Percentiles rank a stretch among this genome's conserved stretches.
These are phyloP conservation scores for Linaria vulgaris DNA, from an alignment of 257 asterid genomes.

Conservation along the genomic window DNA sequence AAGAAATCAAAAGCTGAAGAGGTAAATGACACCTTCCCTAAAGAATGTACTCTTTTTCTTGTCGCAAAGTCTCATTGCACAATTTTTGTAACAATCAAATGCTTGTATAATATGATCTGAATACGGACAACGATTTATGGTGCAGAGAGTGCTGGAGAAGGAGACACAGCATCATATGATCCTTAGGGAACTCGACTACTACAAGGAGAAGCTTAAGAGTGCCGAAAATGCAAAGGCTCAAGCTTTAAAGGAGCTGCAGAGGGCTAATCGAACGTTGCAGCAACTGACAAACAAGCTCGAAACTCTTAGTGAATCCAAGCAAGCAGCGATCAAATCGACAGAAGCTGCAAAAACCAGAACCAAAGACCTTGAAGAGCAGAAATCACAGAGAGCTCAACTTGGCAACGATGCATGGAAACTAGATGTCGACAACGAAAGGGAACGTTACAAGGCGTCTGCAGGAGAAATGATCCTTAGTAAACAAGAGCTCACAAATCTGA, in stretches of 20 bases:
- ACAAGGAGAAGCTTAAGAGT: conserved; percentile 45
- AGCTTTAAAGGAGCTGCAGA: conserved; percentile 60
- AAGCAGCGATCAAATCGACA: conserved; percentile 57
- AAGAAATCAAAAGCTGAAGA: conserved; percentile 65
- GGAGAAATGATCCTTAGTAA: conserved; percentile 59
- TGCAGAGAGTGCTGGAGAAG: conserved; percentile 80
- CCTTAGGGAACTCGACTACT: conserved; percentile 51
- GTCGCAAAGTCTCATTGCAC: background rate
- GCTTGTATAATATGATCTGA: background rate
- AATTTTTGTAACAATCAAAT: background rate
- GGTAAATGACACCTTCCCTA: conserved; percentile 37
- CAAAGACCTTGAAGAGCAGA: conserved; percentile 54
- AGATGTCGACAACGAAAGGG: conserved; percentile 56
- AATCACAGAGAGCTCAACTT: conserved; percentile 40
- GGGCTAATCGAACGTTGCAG: conserved; percentile 59
- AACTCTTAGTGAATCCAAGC: conserved; percentile 74
- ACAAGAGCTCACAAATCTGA: conserved; percentile 71
- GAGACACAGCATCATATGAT: conserved; percentile 72
- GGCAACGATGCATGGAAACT: conserved; percentile 61
- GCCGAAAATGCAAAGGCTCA: conserved; percentile 57
- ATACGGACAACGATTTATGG: background rate
- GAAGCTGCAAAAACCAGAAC: conserved; percentile 55
- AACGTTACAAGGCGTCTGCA: conserved; percentile 60
- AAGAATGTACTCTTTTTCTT: no score
- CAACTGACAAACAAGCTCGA: conserved; percentile 80